These are phyloP conservation scores for Laguncularia racemosa DNA, from an alignment of 345 rosid species.

Conservation along the genomic window DNA sequence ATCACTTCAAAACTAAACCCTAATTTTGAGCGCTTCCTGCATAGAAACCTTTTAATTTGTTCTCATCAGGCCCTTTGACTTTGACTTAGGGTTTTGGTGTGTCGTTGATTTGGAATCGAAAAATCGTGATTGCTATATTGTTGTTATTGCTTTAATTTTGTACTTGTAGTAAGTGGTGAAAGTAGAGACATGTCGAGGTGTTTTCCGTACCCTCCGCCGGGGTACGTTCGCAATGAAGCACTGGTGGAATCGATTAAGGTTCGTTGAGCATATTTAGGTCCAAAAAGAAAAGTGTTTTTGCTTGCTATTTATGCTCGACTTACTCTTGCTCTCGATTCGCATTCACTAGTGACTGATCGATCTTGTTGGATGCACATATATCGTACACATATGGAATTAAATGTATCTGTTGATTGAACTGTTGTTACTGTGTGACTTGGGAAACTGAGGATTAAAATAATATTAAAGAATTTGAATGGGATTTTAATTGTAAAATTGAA, in stretches of 20 bases:
- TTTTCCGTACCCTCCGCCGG: constrained; percentile 27
- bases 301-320: constrained; percentile 1
- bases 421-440: too few species aligned
- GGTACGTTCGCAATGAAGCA: constrained; percentile 29
- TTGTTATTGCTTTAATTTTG: neutral
- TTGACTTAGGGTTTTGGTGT: too few species aligned
- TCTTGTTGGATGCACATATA: too few species aligned
- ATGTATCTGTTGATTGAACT: too few species aligned
- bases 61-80: too few species aligned
- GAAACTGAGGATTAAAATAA: too few species aligned
- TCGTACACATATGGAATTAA: too few species aligned
- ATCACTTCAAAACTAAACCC: neutral
- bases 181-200: constrained; percentile 26
- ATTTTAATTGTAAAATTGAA: too few species aligned
- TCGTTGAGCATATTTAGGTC: constrained; percentile 17
- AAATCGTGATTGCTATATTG: neutral
- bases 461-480: too few species aligned
- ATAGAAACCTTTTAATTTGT: too few species aligned
- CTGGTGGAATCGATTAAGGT: constrained; percentile 34
- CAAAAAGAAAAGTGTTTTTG: too few species aligned
- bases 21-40: too few species aligned
- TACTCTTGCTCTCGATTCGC: neutral
- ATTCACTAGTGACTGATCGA: neutral
- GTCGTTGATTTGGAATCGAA: neutral
- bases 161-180: constrained; percentile 4